These are phyloP conservation scores for Achlya hypogyna DNA, from an alignment of 352 stramenopile genomes.

Conservation along the genomic window DNA sequence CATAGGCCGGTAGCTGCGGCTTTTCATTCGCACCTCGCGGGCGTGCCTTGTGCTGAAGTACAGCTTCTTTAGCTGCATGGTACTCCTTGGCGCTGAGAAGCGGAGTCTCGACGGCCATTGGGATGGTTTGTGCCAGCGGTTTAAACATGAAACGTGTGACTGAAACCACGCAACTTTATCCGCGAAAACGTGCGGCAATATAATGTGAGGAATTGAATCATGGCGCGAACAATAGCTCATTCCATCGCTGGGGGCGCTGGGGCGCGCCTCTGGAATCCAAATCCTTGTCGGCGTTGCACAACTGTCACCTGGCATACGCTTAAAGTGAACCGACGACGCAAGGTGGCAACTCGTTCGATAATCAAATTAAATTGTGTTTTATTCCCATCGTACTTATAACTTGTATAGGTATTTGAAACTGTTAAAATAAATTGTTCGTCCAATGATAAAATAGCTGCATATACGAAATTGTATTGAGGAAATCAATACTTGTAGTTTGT, in stretches of 20 bases:
- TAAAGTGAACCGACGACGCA: too few species aligned
- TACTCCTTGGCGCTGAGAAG: slow-evolving; percentile 4
- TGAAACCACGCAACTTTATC: neutral
- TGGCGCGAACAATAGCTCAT: neutral
- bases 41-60: slow-evolving; percentile 11
- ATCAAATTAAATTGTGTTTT: too few species aligned
- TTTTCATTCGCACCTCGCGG: neutral
- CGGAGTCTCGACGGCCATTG: neutral
- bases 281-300: too few species aligned
- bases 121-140: neutral
- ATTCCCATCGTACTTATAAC: too few species aligned
- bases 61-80: slow-evolving; percentile 1
- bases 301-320: too few species aligned
- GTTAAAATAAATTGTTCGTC: neutral
- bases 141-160: neutral
- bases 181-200: neutral
- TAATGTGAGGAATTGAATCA: neutral
- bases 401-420: too few species aligned
- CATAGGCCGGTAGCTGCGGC: neutral
- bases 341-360: too few species aligned
- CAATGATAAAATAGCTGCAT: neutral
- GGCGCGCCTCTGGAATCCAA: too few species aligned
- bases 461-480: neutral
- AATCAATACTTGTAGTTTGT: neutral
- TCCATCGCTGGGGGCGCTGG: too few species aligned